phyloP scores from a whole-genome alignment of 2,329 filamentous ascomycete species.

The Colletotrichum musae region DNA sequence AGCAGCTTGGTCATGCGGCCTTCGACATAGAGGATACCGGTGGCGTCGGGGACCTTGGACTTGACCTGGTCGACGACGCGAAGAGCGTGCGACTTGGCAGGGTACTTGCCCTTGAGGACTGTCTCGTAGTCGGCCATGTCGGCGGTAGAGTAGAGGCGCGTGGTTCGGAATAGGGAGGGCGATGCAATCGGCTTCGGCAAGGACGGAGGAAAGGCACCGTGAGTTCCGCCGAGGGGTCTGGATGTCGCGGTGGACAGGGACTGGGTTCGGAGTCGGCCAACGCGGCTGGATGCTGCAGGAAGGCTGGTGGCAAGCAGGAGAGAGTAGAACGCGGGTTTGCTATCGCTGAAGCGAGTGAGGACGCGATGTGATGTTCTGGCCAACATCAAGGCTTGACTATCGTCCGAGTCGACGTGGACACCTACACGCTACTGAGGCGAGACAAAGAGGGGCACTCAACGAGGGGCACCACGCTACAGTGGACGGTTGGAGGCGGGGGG shows the following conservation, averaged over 20 bases:
- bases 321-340: background rate
- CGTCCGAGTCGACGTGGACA: background rate
- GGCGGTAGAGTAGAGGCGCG: conserved; percentile 18
- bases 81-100: conserved; percentile 88
- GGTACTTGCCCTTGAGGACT: conserved; percentile 76
- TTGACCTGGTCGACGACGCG: conserved; percentile 86
- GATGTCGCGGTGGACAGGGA: conserved; percentile 9
- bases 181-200: conserved; percentile 6
- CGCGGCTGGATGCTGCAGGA: conserved; percentile 9
- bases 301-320: background rate
- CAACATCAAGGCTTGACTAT: conserved; percentile 25
- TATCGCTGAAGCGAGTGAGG: conserved; percentile 12
- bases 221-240: conserved; percentile 14
- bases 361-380: conserved; percentile 28
- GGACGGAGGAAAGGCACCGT: conserved; percentile 3
- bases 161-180: background rate
- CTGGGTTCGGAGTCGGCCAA: conserved; percentile 13
- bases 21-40: conserved; percentile 90
- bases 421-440: background rate
- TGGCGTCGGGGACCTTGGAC: conserved; percentile 72
- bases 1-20: conserved; percentile 84
- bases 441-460: conserved; percentile 36
- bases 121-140: conserved; percentile 59
- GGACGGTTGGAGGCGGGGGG: too few species aligned
- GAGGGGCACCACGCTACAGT: background rate